phyloP scores from a whole-genome alignment of 2,329 filamentous ascomycete genomes.

The Onygenales sp. region DNA sequence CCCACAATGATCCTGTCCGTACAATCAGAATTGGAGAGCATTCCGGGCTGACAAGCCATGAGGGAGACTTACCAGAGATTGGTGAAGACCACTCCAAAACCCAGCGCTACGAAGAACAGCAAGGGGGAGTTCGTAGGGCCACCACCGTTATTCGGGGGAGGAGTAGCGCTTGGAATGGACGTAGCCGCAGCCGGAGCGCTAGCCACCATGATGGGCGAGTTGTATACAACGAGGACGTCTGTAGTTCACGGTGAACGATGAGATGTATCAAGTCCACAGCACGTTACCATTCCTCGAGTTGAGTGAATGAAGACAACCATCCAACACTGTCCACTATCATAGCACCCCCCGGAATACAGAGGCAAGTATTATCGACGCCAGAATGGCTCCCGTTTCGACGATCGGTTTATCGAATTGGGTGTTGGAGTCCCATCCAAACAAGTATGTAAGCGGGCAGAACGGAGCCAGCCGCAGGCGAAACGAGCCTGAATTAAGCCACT shows the following conservation, averaged over 20 bases:
- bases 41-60: neutral
- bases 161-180: neutral
- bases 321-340: neutral
- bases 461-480: neutral
- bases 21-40: constrained; percentile 4
- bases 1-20: constrained; percentile 87
- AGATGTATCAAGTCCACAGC: neutral
- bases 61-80: constrained; percentile 77
- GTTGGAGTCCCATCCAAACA: no score
- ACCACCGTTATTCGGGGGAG: constrained; percentile 12
- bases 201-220: neutral
- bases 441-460: neutral
- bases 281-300: neutral
- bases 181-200: neutral
- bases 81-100: constrained; percentile 96
- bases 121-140: constrained; percentile 62
- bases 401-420: no score
- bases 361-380: no score
- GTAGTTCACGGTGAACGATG: neutral
- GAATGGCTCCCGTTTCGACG: no score
- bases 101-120: constrained; percentile 88
- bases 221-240: neutral
- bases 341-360: neutral
- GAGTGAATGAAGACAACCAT: neutral
- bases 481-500: neutral